Evolutionary conservation across 495 filamentous ascomycete species (phyloP).

Genomic region (Entonaema liquescens): DNA sequence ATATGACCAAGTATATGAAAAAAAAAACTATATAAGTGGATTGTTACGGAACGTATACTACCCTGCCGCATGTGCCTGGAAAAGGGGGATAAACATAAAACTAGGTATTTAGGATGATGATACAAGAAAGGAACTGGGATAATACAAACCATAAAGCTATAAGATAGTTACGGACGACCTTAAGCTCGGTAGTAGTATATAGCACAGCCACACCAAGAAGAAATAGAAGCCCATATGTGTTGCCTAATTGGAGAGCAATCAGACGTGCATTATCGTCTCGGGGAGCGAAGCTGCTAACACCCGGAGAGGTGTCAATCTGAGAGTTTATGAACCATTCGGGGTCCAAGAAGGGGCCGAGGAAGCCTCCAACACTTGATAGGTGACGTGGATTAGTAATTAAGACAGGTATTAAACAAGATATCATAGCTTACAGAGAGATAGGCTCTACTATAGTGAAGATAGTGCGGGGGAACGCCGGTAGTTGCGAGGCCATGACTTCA

Average conservation of each 20-base stretch:
- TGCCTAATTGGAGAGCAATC: conserved; percentile 65
- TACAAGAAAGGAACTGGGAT: not conserved
- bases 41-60: not conserved
- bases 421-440: conserved; percentile 65
- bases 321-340: conserved; percentile 67
- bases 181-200: conserved; percentile 68
- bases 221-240: conserved; percentile 72
- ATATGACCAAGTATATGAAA: not conserved
- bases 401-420: not conserved
- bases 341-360: conserved; percentile 61
- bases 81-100: not conserved
- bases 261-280: conserved; percentile 47
- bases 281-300: conserved; percentile 29
- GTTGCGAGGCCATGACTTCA: conserved; percentile 57
- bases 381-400: not conserved
- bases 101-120: not conserved
- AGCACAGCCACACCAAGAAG: conserved; percentile 68
- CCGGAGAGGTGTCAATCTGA: conserved; percentile 59
- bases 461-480: conserved; percentile 61
- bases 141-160: conserved; percentile 60
- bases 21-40: not conserved
- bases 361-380: conserved; percentile 61
- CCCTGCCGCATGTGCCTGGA: not conserved
- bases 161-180: conserved; percentile 73
- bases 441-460: conserved; percentile 73